Evolutionary conservation across 2,329 filamentous ascomycete genomes (phyloP), one percentile per base, ranked within the genome.

Genomic region (Sporothrix inflata): DNA sequence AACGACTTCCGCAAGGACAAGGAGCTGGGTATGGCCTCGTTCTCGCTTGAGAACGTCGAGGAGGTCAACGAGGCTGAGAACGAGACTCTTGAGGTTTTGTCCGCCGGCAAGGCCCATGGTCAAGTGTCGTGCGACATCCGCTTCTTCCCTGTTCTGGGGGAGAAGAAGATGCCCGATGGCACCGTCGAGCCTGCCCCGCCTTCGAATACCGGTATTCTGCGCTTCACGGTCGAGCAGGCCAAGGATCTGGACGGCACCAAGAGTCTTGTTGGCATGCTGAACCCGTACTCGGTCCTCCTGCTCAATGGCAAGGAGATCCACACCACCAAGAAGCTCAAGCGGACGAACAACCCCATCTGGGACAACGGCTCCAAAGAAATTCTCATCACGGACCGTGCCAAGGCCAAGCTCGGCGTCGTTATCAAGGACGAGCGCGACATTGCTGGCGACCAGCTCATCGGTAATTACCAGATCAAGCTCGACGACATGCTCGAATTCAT

Each of bases 1-100:
- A 99, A 99, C 77, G 96, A 98, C 72, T 92, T 92, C 81, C 91
- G 96, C 76, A 99, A 98, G 83, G 94, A 98, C 83, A 98, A 98
- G 84, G 94, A 98, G 80, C 88, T 99, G 65, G 96, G 95, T 70
- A 87, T 90, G 27, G 94, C 94, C 0, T 94, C 92, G 0, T 99
- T 99, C 80, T 85, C 90, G 7, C 85, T 99, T 42, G 94, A 98
- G 76, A 88, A 91, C 74, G 83, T 99, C 0, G 92, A 97, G 80
- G 88, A 92, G 69, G 84, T 94, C 24, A 83, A 88, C 27, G 91
- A 94, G 68, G 89, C 94, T 75, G 94, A 98, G 79, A 97, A 97
- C 77, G 85, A 97, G 77, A 89, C 91, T 9, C 84, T 99, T 3
- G 95, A 97, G 78, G 89, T 99, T 70, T 88, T 93, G 78, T 89